A percentile compares a stretch with the other conserved stretches of the same genome.
phyloP scores from a whole-genome alignment of 495 filamentous ascomycete species.

The Tuber microsphaerosporum region DNA sequence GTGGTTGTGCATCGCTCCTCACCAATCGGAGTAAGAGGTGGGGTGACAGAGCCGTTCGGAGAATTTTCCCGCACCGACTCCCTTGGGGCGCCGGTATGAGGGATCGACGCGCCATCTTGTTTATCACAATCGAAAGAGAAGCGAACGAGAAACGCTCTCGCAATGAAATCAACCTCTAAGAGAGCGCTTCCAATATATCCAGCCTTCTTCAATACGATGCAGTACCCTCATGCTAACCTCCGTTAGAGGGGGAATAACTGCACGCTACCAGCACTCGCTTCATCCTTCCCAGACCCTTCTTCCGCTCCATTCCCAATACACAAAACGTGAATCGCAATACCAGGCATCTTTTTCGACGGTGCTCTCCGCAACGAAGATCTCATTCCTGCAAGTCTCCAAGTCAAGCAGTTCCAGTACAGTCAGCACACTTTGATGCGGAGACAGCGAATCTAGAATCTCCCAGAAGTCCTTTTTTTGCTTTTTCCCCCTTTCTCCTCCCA shows the following conservation, averaged over 20 bases:
- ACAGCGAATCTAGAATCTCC: not conserved
- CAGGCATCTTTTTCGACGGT: not conserved
- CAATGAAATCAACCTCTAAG: not conserved
- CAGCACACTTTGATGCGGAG: not conserved
- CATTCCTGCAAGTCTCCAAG: not conserved
- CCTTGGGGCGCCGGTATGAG: not conserved
- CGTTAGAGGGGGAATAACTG: not conserved
- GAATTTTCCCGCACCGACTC: conserved; percentile 39
- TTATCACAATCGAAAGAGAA: not conserved
- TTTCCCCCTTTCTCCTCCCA: not conserved
- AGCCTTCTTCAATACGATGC: not conserved
- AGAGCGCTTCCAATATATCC: not conserved
- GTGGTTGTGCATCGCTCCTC: conserved; percentile 1
- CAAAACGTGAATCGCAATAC: not conserved
- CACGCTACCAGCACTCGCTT: not conserved
- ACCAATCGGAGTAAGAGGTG: conserved; percentile 32
- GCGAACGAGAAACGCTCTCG: not conserved
- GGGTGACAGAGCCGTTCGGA: conserved; percentile 24
- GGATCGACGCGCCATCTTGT: conserved; percentile 2
- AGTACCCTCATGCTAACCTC: not conserved
- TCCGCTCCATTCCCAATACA: not conserved
- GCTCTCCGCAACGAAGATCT: not conserved
- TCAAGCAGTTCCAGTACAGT: not conserved
- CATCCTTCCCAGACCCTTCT: not conserved
- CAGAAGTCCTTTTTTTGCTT: not conserved